A percentile compares a stretch with the other conserved stretches of the same genome.
Conservation (phyloP, 2,329 filamentous ascomycete genomes). For the Beauveria scarabaeidicola region DNA sequence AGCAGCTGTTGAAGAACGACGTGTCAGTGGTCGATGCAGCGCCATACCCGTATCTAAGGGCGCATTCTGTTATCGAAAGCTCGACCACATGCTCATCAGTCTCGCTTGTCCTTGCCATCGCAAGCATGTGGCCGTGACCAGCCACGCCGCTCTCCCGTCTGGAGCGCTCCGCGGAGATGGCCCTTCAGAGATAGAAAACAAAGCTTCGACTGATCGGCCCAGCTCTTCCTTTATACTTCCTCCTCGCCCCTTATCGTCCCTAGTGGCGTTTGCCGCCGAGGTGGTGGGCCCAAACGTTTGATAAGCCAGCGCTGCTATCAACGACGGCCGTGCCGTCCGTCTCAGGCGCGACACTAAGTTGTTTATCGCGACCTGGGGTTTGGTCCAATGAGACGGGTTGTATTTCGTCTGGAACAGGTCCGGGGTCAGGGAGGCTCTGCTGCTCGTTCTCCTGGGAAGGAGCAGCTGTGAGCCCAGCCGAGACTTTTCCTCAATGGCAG, state of each 20-base stretch:
- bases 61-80: not conserved
- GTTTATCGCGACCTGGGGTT: not conserved
- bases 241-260: not conserved
- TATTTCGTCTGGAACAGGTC: not conserved
- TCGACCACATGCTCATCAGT: not conserved
- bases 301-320: constrained; percentile 1
- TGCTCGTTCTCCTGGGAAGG: not conserved
- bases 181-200: constrained; percentile 14
- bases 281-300: constrained; percentile 3
- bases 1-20: not conserved
- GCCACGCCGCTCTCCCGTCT: not conserved
- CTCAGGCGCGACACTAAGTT: not conserved
- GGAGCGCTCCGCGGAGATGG: constrained; percentile 13
- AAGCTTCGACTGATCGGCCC: not conserved
- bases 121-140: not conserved
- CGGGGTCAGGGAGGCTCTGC: not conserved
- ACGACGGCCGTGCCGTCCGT: not conserved
- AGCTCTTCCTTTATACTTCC: not conserved
- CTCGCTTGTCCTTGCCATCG: not conserved
- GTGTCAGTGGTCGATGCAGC: not conserved
- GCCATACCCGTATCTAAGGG: not conserved
- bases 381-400: not conserved
- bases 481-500: not conserved
- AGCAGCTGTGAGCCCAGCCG: not conserved
- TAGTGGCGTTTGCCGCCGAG: not conserved